Percentiles rank a stretch among this genome's conserved stretches.
phyloP scores from a whole-genome alignment of 169 alveolate species.

The Cryptosporidium ubiquitum region DNA sequence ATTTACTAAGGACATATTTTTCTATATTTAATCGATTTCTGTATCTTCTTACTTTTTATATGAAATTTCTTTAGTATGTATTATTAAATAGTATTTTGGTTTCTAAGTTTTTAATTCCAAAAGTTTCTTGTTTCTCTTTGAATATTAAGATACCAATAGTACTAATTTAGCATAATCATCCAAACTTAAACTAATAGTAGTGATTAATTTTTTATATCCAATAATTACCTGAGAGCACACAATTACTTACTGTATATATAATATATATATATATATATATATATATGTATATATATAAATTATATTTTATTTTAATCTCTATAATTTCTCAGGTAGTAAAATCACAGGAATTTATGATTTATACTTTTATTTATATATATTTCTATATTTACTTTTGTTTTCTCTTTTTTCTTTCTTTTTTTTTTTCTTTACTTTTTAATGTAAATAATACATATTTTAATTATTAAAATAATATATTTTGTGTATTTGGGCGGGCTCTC shows the following conservation, averaged over 20 bases:
- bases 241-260: not conserved
- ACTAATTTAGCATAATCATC: too few species aligned
- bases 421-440: not conserved
- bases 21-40: not conserved
- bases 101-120: not conserved
- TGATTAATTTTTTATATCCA: not conserved
- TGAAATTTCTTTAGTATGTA: not conserved
- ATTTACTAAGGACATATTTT: conserved; percentile 93
- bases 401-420: not conserved
- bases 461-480: not conserved
- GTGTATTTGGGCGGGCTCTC: not conserved
- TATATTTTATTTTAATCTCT: not conserved
- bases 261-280: not conserved
- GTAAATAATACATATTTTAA: not conserved
- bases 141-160: not conserved
- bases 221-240: not conserved
- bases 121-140: too few species aligned
- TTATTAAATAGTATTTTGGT: not conserved
- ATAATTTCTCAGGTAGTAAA: not conserved
- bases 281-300: not conserved
- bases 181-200: not conserved
- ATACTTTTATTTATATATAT: too few species aligned
- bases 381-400: too few species aligned
- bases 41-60: not conserved
- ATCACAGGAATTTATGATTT: not conserved